A percentile compares a stretch with the other conserved stretches of the same genome.
phyloP scores from a whole-genome alignment of 768 basidiomycete species.

The Mycena galericulata region DNA sequence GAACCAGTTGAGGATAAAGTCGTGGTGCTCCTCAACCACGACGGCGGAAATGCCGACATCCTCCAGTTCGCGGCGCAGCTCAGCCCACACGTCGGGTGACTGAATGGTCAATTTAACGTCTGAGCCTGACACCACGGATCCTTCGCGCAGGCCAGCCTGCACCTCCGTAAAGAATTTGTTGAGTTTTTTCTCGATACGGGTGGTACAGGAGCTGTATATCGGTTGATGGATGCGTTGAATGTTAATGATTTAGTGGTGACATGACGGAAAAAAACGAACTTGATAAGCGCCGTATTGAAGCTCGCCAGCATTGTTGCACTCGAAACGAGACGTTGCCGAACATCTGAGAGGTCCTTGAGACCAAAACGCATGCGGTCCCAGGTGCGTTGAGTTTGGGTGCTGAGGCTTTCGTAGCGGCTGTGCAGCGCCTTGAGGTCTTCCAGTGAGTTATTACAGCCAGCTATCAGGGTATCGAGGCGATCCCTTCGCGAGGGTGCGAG shows the following conservation, averaged over 20 bases:
- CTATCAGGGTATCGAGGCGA: constrained; percentile 22
- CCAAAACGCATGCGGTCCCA: constrained; percentile 38
- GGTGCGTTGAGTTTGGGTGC: constrained; percentile 32
- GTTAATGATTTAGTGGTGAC: background rate
- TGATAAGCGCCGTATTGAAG: constrained; percentile 27
- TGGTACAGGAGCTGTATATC: constrained; percentile 28
- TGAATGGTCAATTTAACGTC: constrained; percentile 26
- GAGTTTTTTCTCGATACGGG: constrained; percentile 31
- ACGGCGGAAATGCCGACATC: constrained; percentile 34
- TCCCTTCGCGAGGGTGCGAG: constrained; percentile 27
- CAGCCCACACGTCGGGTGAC: constrained; percentile 33
- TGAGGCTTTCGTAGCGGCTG: constrained; percentile 28
- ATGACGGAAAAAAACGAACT: constrained; percentile 13
- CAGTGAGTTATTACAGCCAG: constrained; percentile 14
- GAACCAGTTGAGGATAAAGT: constrained; percentile 32
- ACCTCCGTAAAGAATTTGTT: constrained; percentile 33
- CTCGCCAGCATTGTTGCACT: constrained; percentile 23
- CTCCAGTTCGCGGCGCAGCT: constrained; percentile 32
- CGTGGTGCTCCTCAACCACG: constrained; percentile 28
- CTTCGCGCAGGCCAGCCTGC: no score
- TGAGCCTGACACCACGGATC: constrained; percentile 27
- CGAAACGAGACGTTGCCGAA: constrained; percentile 26
- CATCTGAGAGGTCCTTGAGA: constrained; percentile 30
- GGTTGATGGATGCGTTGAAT: background rate
- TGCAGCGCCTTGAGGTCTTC: constrained; percentile 29